These are phyloP conservation scores for Curvularia sp. DNA, from an alignment of 2,329 filamentous ascomycete genomes.

Conservation along the genomic window DNA sequence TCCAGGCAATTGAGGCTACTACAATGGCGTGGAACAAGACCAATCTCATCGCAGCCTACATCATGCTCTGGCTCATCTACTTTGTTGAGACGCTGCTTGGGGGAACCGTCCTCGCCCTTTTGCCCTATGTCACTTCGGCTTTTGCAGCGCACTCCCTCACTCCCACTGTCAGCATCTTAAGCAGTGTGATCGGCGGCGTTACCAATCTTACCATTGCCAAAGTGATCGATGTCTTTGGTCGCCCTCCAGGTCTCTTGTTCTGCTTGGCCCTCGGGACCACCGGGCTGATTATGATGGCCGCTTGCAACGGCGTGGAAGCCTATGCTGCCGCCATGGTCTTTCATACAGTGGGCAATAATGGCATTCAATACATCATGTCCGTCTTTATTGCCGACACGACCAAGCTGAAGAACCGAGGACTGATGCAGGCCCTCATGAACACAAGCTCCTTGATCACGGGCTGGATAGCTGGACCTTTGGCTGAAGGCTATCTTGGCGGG, in stretches of 20 bases:
- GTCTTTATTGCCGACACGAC: slow-evolving; percentile 74
- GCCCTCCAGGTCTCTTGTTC: slow-evolving; percentile 44
- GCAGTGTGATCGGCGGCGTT: slow-evolving; percentile 44
- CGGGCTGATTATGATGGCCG: slow-evolving; percentile 69
- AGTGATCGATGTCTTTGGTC: slow-evolving; percentile 51
- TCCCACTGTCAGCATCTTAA: slow-evolving; percentile 44
- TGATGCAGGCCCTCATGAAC: slow-evolving; percentile 62
- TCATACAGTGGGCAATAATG: slow-evolving; percentile 66
- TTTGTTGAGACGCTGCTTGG: slow-evolving; percentile 56
- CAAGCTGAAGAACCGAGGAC: slow-evolving; percentile 66
- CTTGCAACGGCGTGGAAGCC: slow-evolving; percentile 64
- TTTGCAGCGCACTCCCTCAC: slow-evolving; percentile 45
- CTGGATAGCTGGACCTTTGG: slow-evolving; percentile 31
- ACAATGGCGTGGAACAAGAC: slow-evolving; percentile 13
- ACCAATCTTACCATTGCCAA: slow-evolving; percentile 50
- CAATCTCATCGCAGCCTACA: slow-evolving; percentile 10
- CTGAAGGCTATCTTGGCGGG: slow-evolving; percentile 52
- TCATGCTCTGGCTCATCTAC: slow-evolving; percentile 32
- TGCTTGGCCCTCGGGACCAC: slow-evolving; percentile 29
- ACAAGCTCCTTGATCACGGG: slow-evolving; percentile 31
- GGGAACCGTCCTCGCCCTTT: slow-evolving; percentile 47
- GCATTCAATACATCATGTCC: slow-evolving; percentile 55
- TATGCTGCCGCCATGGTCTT: slow-evolving; percentile 72
- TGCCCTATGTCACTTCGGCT: slow-evolving; percentile 49
- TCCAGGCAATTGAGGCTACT: slow-evolving; percentile 16